A percentile compares a stretch with the other conserved stretches of the same genome.
phyloP scores from a whole-genome alignment of 192 early-diverging fungal genomes.

The Backusella macrospora region DNA sequence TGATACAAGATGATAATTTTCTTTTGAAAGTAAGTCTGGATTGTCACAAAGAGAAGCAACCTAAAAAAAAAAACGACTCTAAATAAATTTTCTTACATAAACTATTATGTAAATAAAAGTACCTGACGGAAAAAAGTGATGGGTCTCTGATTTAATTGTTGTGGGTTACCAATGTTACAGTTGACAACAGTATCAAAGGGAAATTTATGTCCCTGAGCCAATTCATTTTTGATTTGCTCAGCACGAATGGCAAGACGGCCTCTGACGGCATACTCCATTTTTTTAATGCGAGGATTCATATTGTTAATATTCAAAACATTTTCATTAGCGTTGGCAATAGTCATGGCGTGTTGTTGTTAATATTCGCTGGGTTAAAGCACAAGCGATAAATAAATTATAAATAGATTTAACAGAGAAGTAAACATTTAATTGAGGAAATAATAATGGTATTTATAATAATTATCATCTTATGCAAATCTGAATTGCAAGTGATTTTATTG shows the following conservation, averaged over 20 bases:
- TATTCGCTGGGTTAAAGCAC: background rate
- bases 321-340: constrained; percentile 7
- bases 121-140: constrained; percentile 98
- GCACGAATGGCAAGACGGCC: constrained; percentile 93
- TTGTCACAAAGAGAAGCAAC: constrained; percentile 89
- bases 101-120: constrained; percentile 3
- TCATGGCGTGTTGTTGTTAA: background rate
- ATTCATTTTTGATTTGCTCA: constrained; percentile 70
- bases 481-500: background rate
- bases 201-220: constrained; percentile 49
- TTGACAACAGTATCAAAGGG: constrained; percentile 72
- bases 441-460: background rate
- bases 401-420: background rate
- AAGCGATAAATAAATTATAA: background rate
- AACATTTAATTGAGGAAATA: background rate
- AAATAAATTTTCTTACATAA: background rate
- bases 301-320: constrained; percentile 50
- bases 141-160: constrained; percentile 86
- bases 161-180: constrained; percentile 95
- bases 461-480: background rate
- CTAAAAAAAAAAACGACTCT: constrained; percentile 37
- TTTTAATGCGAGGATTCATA: constrained; percentile 71
- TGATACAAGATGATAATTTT: constrained; percentile 52
- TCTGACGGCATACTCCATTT: constrained; percentile 95
- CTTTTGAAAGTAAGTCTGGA: constrained; percentile 71